Evolutionary conservation across 371 early-diverging fungal genomes (phyloP), one percentile per base, ranked within the genome.

Genomic region (Rhizopus arrhizus): DNA sequence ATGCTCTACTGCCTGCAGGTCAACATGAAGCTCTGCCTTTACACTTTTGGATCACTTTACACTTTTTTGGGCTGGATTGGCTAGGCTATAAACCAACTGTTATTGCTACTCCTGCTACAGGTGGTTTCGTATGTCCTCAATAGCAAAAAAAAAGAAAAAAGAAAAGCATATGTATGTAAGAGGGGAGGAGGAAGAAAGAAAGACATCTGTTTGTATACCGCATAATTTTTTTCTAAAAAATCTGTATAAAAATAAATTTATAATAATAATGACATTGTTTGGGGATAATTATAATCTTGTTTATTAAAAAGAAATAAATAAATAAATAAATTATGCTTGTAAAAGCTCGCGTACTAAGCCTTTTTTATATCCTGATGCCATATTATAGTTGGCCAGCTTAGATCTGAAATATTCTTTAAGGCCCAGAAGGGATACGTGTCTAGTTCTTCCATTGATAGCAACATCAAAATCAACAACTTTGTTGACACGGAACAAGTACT

Each of bases 31-130:
- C 62, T 22, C 34, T 72, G 12, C 64, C 65, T 9, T 42, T 75
- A 6, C 70, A 72, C 12, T 70, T 75, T 48, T 66, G 70, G 68
- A 59, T 75, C 34, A 70, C 73, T 2, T 12, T 75, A 10, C 54
- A 69, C 54, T 55, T 72, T 31, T 64, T 53, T 59, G 68, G 64
- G 10, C 38, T 72, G 40, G 73, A 70, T 56, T 72, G 73, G 73
- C 47, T 59, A 28, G 66, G 66, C 8, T 73, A 68, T 46, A 64
- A 62, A 22, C 70, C 76, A 11, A 70, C 68, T 4, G 36, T 72
- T 8, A 63, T 70, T 28, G 70, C 70, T 16, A 55, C 64, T 28
- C 56, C 65, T 5, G 65, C 64, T 8, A 67, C 59, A 43, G 65
- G 68, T 43, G 59, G 64, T 4, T 64, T 64, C 15, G 38, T 55